phyloP scores from a whole-genome alignment of 1,284 basidiomycete species.

The Puccinia horiana region DNA sequence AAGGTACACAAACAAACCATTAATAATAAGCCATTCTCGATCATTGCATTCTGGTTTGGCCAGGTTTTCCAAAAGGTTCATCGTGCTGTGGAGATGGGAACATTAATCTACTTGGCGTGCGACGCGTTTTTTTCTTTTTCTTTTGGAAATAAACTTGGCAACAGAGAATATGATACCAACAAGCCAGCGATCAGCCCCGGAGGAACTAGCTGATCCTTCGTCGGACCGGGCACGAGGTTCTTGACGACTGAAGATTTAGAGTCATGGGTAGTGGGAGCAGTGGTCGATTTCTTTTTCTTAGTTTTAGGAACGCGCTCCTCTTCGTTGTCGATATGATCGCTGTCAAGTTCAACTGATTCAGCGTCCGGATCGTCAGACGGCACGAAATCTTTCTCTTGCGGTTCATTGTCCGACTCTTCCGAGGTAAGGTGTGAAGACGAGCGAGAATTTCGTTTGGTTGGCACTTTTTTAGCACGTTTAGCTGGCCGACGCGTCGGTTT shows the following conservation, averaged over 20 bases:
- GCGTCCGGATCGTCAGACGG: slow-evolving; percentile 15
- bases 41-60: slow-evolving; percentile 56
- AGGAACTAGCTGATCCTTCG: slow-evolving; percentile 47
- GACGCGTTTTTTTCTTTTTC: background rate
- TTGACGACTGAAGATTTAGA: background rate
- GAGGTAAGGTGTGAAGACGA: slow-evolving; percentile 8
- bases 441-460: background rate
- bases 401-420: background rate
- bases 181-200: slow-evolving; percentile 31
- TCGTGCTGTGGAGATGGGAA: slow-evolving; percentile 50
- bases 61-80: slow-evolving; percentile 54
- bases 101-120: too few relatives aligned
- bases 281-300: slow-evolving; percentile 15
- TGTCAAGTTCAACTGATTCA: background rate
- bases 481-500: background rate
- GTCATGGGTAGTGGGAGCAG: slow-evolving; percentile 3
- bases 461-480: background rate
- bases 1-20: slow-evolving; percentile 52
- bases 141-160: background rate
- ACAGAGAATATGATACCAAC: slow-evolving; percentile 22
- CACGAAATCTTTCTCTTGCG: background rate
- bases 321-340: slow-evolving; percentile 31
- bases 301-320: slow-evolving; percentile 22
- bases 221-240: slow-evolving; percentile 35
- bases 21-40: slow-evolving; percentile 55